phyloP scores from a whole-genome alignment of 495 filamentous ascomycete genomes.

The Elaphomyces granulatus region DNA sequence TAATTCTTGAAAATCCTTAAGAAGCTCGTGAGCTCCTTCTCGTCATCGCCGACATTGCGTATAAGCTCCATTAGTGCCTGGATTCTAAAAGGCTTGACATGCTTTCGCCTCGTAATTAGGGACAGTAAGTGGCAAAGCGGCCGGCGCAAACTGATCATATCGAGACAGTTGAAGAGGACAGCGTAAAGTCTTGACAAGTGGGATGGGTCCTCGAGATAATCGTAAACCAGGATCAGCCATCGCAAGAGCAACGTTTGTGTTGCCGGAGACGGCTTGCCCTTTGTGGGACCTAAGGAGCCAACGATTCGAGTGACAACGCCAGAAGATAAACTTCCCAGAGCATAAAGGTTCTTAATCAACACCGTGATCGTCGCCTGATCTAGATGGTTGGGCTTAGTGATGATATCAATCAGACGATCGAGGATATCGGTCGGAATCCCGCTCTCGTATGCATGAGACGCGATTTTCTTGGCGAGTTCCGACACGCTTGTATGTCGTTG shows the following conservation, averaged over 20 bases:
- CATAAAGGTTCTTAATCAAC: conserved; percentile 64
- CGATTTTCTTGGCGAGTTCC: conserved; percentile 26
- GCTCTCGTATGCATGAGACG: conserved; percentile 43
- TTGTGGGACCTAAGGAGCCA: conserved; percentile 62
- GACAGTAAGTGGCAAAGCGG: conserved; percentile 70
- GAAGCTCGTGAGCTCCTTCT: conserved; percentile 64
- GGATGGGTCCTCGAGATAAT: conserved; percentile 49
- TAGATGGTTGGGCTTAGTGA: conserved; percentile 51
- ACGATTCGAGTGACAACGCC: conserved; percentile 52
- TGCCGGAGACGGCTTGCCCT: conserved; percentile 56
- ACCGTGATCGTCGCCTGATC: conserved; percentile 57
- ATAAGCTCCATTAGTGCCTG: conserved; percentile 56
- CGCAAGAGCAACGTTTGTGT: conserved; percentile 55
- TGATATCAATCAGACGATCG: conserved; percentile 46
- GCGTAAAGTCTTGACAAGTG: conserved; percentile 59
- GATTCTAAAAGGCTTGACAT: conserved; percentile 75
- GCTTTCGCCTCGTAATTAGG: conserved; percentile 67
- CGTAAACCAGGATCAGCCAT: conserved; percentile 72
- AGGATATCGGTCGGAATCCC: conserved; percentile 50
- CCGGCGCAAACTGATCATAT: conserved; percentile 48
- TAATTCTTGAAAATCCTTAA: conserved; percentile 77
- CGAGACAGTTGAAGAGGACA: conserved; percentile 69
- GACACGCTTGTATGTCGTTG: conserved; percentile 31
- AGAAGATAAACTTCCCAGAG: conserved; percentile 44
- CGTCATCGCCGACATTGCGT: conserved; percentile 35